Percentiles rank a stretch among this genome's conserved stretches.
These are phyloP conservation scores for Ustanciosporium gigantosporum DNA, from an alignment of 1,284 basidiomycete species.

Conservation along the genomic window DNA sequence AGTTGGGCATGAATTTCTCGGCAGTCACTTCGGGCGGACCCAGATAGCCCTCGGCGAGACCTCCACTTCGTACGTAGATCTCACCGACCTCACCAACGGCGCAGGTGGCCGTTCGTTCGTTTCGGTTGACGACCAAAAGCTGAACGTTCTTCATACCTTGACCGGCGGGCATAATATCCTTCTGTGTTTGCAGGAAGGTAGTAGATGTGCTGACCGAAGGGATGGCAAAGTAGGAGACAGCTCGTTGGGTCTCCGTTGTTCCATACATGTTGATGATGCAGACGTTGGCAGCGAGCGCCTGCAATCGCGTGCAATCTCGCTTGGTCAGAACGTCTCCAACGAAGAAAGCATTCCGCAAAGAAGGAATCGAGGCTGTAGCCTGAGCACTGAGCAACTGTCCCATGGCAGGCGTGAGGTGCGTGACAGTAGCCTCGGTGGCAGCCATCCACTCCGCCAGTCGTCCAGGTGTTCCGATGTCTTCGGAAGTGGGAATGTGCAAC, in stretches of 20 bases:
- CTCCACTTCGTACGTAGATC: constrained; percentile 96
- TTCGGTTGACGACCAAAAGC: constrained; percentile 92
- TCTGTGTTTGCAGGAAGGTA: constrained; percentile 89
- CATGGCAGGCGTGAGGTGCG: constrained; percentile 93
- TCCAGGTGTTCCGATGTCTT: constrained; percentile 96
- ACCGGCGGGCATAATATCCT: constrained; percentile 98
- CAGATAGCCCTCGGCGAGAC: constrained; percentile 92
- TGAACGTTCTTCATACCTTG: constrained; percentile 98
- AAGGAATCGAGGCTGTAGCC: constrained; percentile 84
- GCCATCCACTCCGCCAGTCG: constrained; percentile 99
- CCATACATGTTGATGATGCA: constrained; percentile 98
- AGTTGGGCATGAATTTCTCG: constrained; percentile 65
- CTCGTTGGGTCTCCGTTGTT: constrained; percentile 97
- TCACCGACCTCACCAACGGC: constrained; percentile 97
- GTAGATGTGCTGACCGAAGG: constrained; percentile 81
- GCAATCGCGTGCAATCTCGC: constrained; percentile 92
- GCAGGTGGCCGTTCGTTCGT: constrained; percentile 83
- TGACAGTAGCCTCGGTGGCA: constrained; percentile 75
- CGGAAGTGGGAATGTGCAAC: constrained; percentile 92
- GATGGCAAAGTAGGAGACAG: constrained; percentile 95
- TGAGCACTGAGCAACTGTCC: constrained; percentile 97
- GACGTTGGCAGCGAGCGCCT: constrained; percentile 88
- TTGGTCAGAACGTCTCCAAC: constrained; percentile 99
- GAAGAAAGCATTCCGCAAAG: constrained; percentile 90
- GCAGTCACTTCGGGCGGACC: constrained; percentile 76